These are phyloP conservation scores for Colletotrichum euphorbiae DNA, from an alignment of 2,329 filamentous ascomycete genomes.

Conservation along the genomic window DNA sequence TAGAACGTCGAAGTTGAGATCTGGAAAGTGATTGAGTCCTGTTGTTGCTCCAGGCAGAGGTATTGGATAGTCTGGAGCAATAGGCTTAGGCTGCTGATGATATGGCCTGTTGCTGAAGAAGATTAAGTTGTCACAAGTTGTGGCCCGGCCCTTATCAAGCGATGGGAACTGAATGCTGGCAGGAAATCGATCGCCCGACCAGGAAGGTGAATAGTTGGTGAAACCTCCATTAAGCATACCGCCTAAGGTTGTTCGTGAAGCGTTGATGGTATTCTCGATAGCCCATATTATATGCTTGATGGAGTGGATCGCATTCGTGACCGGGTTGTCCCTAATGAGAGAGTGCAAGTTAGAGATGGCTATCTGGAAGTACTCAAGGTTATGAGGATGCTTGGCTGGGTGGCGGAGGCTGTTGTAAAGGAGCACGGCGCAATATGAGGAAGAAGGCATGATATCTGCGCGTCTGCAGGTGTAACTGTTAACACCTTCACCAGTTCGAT, in stretches of 20 bases:
- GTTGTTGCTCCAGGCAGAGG: constrained; percentile 8
- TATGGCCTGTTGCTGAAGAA: constrained; percentile 42
- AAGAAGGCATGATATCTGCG: constrained; percentile 45
- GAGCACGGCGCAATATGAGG: constrained; percentile 46
- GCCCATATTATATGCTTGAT: constrained; percentile 43
- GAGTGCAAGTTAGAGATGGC: constrained; percentile 21
- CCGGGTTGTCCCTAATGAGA: constrained; percentile 45
- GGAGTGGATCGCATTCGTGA: constrained; percentile 43
- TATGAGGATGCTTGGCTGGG: constrained; percentile 45
- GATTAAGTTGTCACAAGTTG: constrained; percentile 41
- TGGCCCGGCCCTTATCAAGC: constrained; percentile 36
- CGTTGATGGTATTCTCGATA: constrained; percentile 41
- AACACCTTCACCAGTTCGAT: background rate
- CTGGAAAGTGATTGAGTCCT: constrained; percentile 15
- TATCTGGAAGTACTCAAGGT: constrained; percentile 35
- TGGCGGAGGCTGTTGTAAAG: constrained; percentile 46
- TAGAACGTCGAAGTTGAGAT: constrained; percentile 44
- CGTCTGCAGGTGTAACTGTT: background rate
- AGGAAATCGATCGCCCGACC: constrained; percentile 31
- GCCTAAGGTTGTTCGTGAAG: constrained; percentile 25
- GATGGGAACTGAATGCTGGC: constrained; percentile 42
- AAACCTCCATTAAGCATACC: background rate
- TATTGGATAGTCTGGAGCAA: constrained; percentile 25
- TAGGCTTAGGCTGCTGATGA: constrained; percentile 8
- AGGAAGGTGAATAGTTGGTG: constrained; percentile 23